These are phyloP conservation scores for Stylosanthes scabra DNA, from an alignment of 331 rosid genomes.

Conservation along the genomic window DNA sequence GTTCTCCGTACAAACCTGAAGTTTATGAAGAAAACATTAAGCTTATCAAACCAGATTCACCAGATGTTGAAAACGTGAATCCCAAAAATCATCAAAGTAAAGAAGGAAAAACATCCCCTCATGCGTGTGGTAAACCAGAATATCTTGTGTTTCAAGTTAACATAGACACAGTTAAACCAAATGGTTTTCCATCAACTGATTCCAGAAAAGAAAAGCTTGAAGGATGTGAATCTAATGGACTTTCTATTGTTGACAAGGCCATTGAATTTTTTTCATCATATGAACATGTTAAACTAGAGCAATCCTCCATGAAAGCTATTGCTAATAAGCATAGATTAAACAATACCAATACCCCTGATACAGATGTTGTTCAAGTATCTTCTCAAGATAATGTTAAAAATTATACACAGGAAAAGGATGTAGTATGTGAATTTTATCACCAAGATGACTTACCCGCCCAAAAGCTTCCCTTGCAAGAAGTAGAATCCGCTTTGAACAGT, in stretches of 20 bases:
- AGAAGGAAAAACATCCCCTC: conserved; percentile 32
- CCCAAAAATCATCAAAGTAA: conserved; percentile 43
- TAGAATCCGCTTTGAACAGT: conserved; percentile 69
- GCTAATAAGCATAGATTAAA: conserved; percentile 46
- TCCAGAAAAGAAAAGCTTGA: conserved; percentile 43
- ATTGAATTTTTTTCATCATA: conserved; percentile 47
- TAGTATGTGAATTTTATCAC: conserved; percentile 38
- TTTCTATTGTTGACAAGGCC: conserved; percentile 61
- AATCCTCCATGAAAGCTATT: conserved; percentile 41
- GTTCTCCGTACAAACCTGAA: conserved; percentile 37
- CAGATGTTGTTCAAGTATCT: neutral
- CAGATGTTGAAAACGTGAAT: conserved; percentile 42
- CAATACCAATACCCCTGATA: conserved; percentile 26
- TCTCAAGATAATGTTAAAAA: conserved; percentile 14
- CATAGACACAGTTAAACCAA: conserved; percentile 39
- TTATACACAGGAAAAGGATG: conserved; percentile 39
- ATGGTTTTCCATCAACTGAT: conserved; percentile 33
- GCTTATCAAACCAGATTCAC: conserved; percentile 40
- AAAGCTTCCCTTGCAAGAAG: conserved; percentile 72
- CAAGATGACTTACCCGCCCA: conserved; percentile 45
- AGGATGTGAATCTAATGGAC: conserved; percentile 51
- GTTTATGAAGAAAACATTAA: conserved; percentile 46
- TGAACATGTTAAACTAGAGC: conserved; percentile 47
- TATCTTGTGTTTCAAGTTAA: conserved; percentile 44
- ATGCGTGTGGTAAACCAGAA: conserved; percentile 39